phyloP scores from a whole-genome alignment of 2,329 filamentous ascomycete genomes.

The Fusarium staphyleae region DNA sequence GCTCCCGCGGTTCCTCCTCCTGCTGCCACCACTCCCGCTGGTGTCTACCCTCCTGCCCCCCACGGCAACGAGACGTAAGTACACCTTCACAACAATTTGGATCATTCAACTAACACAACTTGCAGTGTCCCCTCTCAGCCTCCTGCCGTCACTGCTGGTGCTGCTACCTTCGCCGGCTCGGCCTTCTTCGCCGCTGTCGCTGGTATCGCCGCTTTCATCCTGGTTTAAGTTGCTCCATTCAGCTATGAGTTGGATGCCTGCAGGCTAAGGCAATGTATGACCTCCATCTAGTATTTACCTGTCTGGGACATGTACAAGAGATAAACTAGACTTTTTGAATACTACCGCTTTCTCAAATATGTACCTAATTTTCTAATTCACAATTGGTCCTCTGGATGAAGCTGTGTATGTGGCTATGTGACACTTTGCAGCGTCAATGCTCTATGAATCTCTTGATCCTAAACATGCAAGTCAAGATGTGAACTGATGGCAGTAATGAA shows the following conservation, averaged over 20 bases:
- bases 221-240: constrained; percentile 58
- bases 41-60: constrained; percentile 48
- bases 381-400: constrained; percentile 40
- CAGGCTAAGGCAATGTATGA: constrained; percentile 51
- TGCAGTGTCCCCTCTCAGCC: constrained; percentile 37
- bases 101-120: constrained; percentile 16
- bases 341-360: constrained; percentile 42
- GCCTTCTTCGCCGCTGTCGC: constrained; percentile 61
- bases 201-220: constrained; percentile 61
- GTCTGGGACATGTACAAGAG: constrained; percentile 49
- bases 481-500: too few relatives aligned
- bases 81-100: constrained; percentile 13
- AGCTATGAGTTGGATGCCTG: constrained; percentile 50
- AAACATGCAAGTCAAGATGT: too few relatives aligned
- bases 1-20: constrained; percentile 43
- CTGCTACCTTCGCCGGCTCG: constrained; percentile 61
- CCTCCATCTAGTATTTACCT: constrained; percentile 41
- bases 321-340: constrained; percentile 49
- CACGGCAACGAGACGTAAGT: constrained; percentile 47
- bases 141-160: constrained; percentile 58
- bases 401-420: too few relatives aligned
- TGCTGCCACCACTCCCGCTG: constrained; percentile 34
- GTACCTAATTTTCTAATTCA: constrained; percentile 57
- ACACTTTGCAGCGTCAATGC: too few relatives aligned
- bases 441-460: too few relatives aligned